These are phyloP conservation scores for Claviceps paspali DNA, from an alignment of 2,329 filamentous ascomycete genomes.

Conservation along the genomic window DNA sequence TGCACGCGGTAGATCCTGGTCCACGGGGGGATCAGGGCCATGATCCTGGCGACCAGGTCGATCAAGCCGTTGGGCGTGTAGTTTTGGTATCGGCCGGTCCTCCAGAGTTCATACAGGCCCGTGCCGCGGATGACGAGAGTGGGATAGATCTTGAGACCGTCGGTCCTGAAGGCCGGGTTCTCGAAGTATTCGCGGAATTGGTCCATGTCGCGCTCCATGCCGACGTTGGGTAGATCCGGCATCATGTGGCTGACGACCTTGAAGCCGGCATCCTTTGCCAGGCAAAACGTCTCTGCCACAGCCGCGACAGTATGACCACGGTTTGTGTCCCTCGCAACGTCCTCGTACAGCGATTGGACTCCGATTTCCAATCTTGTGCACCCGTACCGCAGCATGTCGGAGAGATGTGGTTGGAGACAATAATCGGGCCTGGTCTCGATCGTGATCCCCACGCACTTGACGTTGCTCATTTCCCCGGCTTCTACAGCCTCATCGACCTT, in stretches of 20 bases:
- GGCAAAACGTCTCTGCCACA: slow-evolving; percentile 88
- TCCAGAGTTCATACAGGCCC: slow-evolving; percentile 92
- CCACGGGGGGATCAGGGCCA: slow-evolving; percentile 91
- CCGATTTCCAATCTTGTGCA: slow-evolving; percentile 90
- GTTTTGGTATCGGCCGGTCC: slow-evolving; percentile 93
- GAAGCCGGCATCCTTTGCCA: slow-evolving; percentile 96
- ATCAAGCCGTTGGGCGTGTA: slow-evolving; percentile 96
- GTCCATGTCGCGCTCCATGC: slow-evolving; percentile 93
- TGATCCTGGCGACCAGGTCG: slow-evolving; percentile 88
- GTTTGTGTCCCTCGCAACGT: slow-evolving; percentile 96
- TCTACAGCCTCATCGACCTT: slow-evolving; percentile 92
- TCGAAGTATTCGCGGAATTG: slow-evolving; percentile 98
- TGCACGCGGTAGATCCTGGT: slow-evolving; percentile 97
- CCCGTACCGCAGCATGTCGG: slow-evolving; percentile 93
- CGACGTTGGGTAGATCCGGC: slow-evolving; percentile 94
- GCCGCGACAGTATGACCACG: slow-evolving; percentile 89
- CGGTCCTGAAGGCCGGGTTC: slow-evolving; percentile 87
- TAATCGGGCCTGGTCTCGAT: slow-evolving; percentile 97
- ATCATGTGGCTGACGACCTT: slow-evolving; percentile 99
- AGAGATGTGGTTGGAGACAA: slow-evolving; percentile 87
- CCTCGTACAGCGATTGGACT: slow-evolving; percentile 93
- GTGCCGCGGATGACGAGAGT: slow-evolving; percentile 95
- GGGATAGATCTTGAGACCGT: slow-evolving; percentile 95
- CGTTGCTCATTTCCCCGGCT: slow-evolving; percentile 89
- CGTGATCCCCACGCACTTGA: slow-evolving; percentile 96